phyloP scores from a whole-genome alignment of 257 asterid species.

The Przewalskia tangutica region DNA sequence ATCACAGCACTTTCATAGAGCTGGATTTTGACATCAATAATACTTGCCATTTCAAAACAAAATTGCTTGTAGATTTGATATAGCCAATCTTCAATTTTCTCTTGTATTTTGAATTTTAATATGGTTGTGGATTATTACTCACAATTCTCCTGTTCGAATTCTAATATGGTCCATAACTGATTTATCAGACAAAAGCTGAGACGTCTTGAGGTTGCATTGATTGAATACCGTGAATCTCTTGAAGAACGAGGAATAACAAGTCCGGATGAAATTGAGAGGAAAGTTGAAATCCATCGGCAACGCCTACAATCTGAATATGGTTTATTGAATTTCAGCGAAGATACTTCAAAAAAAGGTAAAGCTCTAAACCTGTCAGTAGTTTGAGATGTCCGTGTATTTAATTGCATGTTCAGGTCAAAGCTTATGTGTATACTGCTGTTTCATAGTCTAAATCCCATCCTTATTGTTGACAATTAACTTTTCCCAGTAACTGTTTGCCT shows the following conservation, averaged over 20 bases:
- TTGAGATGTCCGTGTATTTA: background rate
- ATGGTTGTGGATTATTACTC: background rate
- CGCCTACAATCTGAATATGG: conserved; percentile 67
- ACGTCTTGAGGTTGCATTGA: conserved; percentile 77
- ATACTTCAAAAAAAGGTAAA: conserved; percentile 52
- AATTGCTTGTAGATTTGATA: background rate
- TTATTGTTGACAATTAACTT: background rate
- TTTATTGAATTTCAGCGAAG: conserved; percentile 42
- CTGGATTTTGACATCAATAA: no score
- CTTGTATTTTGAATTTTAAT: background rate
- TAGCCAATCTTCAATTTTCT: background rate
- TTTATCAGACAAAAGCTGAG: conserved; percentile 69
- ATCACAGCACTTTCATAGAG: no score
- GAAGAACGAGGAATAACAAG: conserved; percentile 63
- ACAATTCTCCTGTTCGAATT: background rate
- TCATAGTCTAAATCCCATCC: background rate
- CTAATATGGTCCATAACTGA: conserved; percentile 13
- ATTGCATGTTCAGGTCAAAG: background rate
- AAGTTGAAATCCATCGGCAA: conserved; percentile 56
- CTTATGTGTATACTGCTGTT: background rate
- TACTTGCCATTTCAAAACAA: no score
- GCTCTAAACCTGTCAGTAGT: conserved; percentile 14
- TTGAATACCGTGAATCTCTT: conserved; percentile 86
- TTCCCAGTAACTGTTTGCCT: background rate
- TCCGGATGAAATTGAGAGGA: conserved; percentile 66